Base-by-base conservation (phyloP, 1,284 basidiomycete genomes). In the Cutaneotrichosporon sp. region DNA sequence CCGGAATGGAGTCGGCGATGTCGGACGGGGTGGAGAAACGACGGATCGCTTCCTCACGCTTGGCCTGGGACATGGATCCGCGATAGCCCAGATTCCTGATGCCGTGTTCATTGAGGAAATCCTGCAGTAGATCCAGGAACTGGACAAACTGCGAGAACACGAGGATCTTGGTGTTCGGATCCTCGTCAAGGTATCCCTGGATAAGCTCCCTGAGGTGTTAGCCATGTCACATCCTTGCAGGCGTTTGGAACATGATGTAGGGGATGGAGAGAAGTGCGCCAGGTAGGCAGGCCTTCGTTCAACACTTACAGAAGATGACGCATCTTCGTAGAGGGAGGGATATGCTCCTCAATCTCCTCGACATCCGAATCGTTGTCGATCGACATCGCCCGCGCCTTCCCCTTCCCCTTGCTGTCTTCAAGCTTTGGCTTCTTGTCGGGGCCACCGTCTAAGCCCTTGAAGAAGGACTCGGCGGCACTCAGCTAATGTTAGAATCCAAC, bases 111-210 rank as follows among this genome's bases (percentile, higher is more conserved):
- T 52, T 45, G 10, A 75, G 61, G 52, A 61, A 68, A 11, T 64
- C 51, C 3, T 49, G 57, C 27, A 66, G 59, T 2, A 74, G 56
- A 19, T 71, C 66, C 26, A 75, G 63, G 61, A 66, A 73, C 16
- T 64, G 54, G 11, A 70, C 67, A 55, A 75, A 75, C 60, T 72
- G 69, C 20, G 59, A 66, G 58, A 69, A 71, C 38, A 70, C 57
- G 27, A 71, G 60, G 41, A 71, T 59, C 52, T 68, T 70, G 37
- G 51, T 47, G 33, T 48, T 59, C 8, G 55, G 51, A 45, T 65
- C 63, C 48, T 70, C 61, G 14, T 43, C 57, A 19, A 64, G 39
- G 34, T 61, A 65, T 8, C 56, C 54, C 22, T 65, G 55, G 29
- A 71, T 53, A 2, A 69, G 54, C 5, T 61, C 58, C 11, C 65